phyloP scores from a whole-genome alignment of 2,329 filamentous ascomycete species.

The Fusarium neocosmosporiellum region DNA sequence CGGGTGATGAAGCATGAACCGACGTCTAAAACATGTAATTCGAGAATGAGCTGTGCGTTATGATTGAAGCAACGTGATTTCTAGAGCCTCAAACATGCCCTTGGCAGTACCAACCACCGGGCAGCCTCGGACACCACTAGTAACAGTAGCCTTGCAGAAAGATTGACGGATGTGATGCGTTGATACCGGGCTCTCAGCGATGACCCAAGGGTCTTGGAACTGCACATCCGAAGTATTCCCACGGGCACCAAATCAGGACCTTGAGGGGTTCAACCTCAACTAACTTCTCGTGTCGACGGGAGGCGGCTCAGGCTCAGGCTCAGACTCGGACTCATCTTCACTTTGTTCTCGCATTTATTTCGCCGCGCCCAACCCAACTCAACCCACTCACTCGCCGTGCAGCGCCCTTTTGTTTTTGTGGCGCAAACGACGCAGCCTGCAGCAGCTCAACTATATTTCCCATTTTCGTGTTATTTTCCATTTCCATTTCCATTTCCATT shows the following conservation, averaged over 20 bases:
- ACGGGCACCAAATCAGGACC: constrained; percentile 17
- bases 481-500: background rate
- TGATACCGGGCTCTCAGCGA: background rate
- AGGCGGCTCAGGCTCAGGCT: constrained; percentile 8
- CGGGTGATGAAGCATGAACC: constrained; percentile 8
- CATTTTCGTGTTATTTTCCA: background rate
- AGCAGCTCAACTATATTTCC: constrained; percentile 9
- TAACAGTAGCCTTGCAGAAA: constrained; percentile 12
- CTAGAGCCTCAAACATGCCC: background rate
- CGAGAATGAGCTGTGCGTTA: background rate
- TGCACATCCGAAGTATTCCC: constrained; percentile 32
- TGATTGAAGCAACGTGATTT: background rate
- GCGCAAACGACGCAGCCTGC: constrained; percentile 28
- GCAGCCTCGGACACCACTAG: background rate
- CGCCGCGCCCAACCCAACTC: background rate
- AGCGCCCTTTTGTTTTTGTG: constrained; percentile 8
- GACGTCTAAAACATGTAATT: background rate
- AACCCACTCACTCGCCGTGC: constrained; percentile 9
- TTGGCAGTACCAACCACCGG: background rate
- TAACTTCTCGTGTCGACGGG: constrained; percentile 3
- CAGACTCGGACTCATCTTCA: background rate
- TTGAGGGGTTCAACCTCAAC: constrained; percentile 2
- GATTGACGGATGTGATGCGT: constrained; percentile 24
- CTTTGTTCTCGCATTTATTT: background rate
- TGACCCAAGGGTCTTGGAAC: constrained; percentile 18